Percentiles rank a stretch among this genome's conserved stretches.
Evolutionary conservation across 2,329 filamentous ascomycete genomes (phyloP).

Genomic region (Pseudopyricularia javanii): DNA sequence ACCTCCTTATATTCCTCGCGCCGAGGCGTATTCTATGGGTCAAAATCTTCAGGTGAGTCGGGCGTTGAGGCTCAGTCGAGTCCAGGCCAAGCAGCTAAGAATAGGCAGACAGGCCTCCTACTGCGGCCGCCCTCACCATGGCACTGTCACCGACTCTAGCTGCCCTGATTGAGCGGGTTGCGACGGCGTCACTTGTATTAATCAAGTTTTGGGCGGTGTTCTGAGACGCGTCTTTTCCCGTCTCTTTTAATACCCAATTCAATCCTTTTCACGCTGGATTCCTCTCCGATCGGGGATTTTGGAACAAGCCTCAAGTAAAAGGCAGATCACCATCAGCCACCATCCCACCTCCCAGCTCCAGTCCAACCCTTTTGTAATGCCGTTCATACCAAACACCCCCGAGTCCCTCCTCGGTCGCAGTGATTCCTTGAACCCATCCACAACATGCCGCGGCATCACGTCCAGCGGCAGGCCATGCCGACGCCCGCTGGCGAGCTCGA

Average conservation of each 20-base stretch:
- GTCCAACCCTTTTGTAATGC: conserved; percentile 30
- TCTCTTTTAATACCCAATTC: too few relatives aligned
- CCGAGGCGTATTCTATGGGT: neutral
- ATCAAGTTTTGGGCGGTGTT: neutral
- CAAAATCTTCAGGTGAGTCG: neutral
- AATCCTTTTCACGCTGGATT: too few relatives aligned
- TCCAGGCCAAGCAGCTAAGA: too few relatives aligned
- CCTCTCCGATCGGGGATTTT: too few relatives aligned
- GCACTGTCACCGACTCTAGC: neutral
- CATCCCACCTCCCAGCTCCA: neutral
- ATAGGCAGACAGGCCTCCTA: conserved; percentile 2
- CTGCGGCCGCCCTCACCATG: neutral
- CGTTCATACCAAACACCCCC: conserved; percentile 60
- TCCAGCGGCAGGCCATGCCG: conserved; percentile 73
- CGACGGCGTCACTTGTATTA: neutral
- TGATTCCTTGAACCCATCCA: conserved; percentile 73
- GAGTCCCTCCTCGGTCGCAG: conserved; percentile 67
- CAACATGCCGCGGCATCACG: conserved; percentile 83
- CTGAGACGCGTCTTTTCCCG: too few relatives aligned
- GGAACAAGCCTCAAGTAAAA: too few relatives aligned
- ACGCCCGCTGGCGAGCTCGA: conserved; percentile 43
- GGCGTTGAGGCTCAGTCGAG: neutral
- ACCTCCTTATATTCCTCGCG: neutral
- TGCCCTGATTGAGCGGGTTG: neutral
- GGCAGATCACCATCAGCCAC: neutral